phyloP scores from a whole-genome alignment of 2,329 filamentous ascomycete species.

The Claviceps maximensis region DNA sequence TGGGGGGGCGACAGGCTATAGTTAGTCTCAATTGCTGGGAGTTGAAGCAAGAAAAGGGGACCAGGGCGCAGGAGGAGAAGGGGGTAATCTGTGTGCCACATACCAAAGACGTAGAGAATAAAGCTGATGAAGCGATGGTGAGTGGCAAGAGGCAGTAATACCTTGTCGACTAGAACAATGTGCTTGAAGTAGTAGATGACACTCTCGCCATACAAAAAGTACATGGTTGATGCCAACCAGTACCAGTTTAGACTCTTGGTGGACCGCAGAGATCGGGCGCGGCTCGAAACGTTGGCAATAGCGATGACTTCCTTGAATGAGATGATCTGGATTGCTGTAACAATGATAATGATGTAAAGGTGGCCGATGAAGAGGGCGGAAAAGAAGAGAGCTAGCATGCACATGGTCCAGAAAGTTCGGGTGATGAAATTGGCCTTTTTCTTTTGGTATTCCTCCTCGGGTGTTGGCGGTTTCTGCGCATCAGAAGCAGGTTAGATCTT shows the following conservation, averaged over 20 bases:
- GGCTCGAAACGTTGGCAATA: slow-evolving; percentile 87
- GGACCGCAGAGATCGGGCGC: slow-evolving; percentile 78
- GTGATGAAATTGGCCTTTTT: slow-evolving; percentile 98
- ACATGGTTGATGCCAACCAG: slow-evolving; percentile 97
- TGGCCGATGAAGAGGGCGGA: slow-evolving; percentile 86
- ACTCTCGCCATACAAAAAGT: slow-evolving; percentile 96
- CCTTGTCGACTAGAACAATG: slow-evolving; percentile 86
- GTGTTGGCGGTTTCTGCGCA: slow-evolving; percentile 28
- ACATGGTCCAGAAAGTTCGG: slow-evolving; percentile 90
- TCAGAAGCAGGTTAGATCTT: neutral
- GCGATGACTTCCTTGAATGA: slow-evolving; percentile 99
- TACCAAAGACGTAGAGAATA: slow-evolving; percentile 92
- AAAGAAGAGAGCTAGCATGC: slow-evolving; percentile 95
- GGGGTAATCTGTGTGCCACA: slow-evolving; percentile 18
- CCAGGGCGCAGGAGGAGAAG: no score
- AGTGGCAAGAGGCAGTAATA: slow-evolving; percentile 83
- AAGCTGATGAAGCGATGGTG: slow-evolving; percentile 99
- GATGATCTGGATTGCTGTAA: slow-evolving; percentile 88
- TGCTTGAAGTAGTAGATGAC: slow-evolving; percentile 99
- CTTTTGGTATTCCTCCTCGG: slow-evolving; percentile 73
- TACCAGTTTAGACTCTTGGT: slow-evolving; percentile 99
- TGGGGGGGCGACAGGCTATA: neutral
- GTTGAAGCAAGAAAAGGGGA: neutral
- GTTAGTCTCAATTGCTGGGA: neutral
- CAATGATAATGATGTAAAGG: slow-evolving; percentile 89